Percentiles rank a stretch among this genome's conserved stretches.
Evolutionary conservation across 2,329 filamentous ascomycete species (phyloP).

Genomic region (Beauveria sp.): DNA sequence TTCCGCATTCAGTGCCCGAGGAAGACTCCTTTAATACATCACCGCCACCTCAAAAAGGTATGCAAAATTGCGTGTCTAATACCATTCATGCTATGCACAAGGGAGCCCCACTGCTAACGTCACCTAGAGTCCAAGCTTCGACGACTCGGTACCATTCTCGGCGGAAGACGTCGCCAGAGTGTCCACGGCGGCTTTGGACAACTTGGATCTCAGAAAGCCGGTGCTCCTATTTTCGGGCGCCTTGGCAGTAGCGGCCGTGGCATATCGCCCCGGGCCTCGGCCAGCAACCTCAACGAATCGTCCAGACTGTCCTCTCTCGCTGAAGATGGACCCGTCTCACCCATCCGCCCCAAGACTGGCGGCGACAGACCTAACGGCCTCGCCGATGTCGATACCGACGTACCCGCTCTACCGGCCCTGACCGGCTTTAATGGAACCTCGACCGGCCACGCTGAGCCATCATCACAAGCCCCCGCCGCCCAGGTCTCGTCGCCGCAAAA

Average conservation of each 20-base stretch:
- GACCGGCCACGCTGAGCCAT: background rate
- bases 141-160: conserved; percentile 62
- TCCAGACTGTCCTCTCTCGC: conserved; percentile 49
- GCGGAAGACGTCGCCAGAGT: conserved; percentile 56
- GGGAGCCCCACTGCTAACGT: conserved; percentile 18
- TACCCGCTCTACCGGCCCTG: background rate
- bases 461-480: conserved; percentile 31
- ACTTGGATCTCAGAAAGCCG: conserved; percentile 47
- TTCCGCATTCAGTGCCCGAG: conserved; percentile 16
- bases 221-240: conserved; percentile 48
- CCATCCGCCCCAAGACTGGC: conserved; percentile 9
- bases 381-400: background rate
- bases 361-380: conserved; percentile 5
- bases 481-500: conserved; percentile 38
- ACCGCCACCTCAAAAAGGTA: conserved; percentile 8
- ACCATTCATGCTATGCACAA: background rate
- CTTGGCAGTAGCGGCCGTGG: conserved; percentile 52
- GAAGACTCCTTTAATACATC: conserved; percentile 24
- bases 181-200: conserved; percentile 54
- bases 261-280: conserved; percentile 51
- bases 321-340: conserved; percentile 39
- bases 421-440: background rate
- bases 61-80: background rate
- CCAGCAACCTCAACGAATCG: conserved; percentile 50
- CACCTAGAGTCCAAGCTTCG: conserved; percentile 48